These are phyloP conservation scores for Taxillus chinensis DNA, from an alignment of 164 flowering plant genomes.

Conservation along the genomic window DNA sequence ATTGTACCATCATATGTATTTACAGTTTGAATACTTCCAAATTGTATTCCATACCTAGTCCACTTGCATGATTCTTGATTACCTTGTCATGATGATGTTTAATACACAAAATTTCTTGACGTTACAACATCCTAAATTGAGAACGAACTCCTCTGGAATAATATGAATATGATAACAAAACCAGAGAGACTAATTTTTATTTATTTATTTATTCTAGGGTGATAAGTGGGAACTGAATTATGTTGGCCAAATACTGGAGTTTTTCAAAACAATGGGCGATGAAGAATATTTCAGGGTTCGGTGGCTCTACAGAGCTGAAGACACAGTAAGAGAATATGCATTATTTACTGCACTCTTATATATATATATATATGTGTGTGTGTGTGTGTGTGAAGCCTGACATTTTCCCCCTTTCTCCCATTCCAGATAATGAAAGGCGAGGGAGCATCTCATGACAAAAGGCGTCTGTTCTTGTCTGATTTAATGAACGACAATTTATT, in stretches of 20 bases:
- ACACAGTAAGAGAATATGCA: constrained; percentile 47
- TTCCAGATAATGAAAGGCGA: constrained; percentile 63
- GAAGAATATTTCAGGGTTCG: constrained; percentile 69
- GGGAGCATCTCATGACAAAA: constrained; percentile 63
- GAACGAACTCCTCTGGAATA: too few relatives aligned
- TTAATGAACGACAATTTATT: constrained; percentile 73
- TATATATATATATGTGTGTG: not conserved
- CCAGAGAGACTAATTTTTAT: constrained; percentile 5
- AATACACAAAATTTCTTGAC: too few relatives aligned
- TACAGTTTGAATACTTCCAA: too few relatives aligned
- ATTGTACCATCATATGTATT: too few relatives aligned
- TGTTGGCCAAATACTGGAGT: constrained; percentile 71
- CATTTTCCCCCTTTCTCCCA: constrained; percentile 1
- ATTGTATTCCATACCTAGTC: too few relatives aligned
- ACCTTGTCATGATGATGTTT: too few relatives aligned
- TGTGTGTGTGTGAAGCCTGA: constrained; percentile 7
- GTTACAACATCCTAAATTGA: too few relatives aligned
- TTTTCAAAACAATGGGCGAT: constrained; percentile 60
- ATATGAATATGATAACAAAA: not conserved
- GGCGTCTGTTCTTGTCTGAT: constrained; percentile 72
- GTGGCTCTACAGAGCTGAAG: constrained; percentile 88
- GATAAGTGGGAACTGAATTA: constrained; percentile 41
- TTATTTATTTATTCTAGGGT: constrained; percentile 38
- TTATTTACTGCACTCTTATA: not conserved
- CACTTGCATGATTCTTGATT: too few relatives aligned